Conservation (phyloP, 208 protist species). For the Leishmania tropica region DNA sequence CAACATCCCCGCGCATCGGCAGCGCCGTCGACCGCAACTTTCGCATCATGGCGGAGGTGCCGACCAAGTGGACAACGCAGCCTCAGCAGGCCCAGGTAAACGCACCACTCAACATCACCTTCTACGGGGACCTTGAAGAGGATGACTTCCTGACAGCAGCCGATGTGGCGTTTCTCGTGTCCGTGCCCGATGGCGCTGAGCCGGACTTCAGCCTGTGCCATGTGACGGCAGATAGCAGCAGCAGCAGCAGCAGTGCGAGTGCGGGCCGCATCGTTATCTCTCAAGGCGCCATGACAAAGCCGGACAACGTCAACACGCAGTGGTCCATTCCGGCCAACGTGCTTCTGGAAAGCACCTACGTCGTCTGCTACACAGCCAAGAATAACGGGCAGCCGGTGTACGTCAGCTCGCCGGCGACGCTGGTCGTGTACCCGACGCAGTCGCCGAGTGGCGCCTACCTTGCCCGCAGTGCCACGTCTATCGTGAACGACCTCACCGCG, state of each 20-base stretch:
- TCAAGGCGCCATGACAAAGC: slow-evolving; percentile 25
- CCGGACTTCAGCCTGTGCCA: slow-evolving; percentile 8
- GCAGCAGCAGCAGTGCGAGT: background rate
- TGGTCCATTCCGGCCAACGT: slow-evolving; percentile 63
- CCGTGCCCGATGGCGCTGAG: slow-evolving; percentile 11
- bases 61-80: slow-evolving; percentile 48
- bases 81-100: slow-evolving; percentile 58
- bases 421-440: slow-evolving; percentile 67
- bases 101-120: slow-evolving; percentile 62
- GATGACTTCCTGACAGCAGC: slow-evolving; percentile 45
- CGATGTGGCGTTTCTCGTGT: slow-evolving; percentile 75
- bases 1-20: slow-evolving; percentile 56
- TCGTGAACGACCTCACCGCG: slow-evolving; percentile 35
- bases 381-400: slow-evolving; percentile 62
- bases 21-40: slow-evolving; percentile 64
- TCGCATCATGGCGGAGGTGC: slow-evolving; percentile 42
- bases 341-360: slow-evolving; percentile 51
- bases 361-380: slow-evolving; percentile 76
- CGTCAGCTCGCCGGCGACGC: slow-evolving; percentile 47
- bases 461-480: slow-evolving; percentile 22
- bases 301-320: slow-evolving; percentile 47
- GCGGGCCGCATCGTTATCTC: slow-evolving; percentile 2
- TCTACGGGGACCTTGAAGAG: slow-evolving; percentile 37
- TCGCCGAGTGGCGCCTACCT: slow-evolving; percentile 78
- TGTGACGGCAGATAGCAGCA: background rate